Percentiles rank a stretch among this genome's conserved stretches.
Evolutionary conservation across 140 eudicot genomes (phyloP).

Genomic region (Stevia rebaudiana): DNA sequence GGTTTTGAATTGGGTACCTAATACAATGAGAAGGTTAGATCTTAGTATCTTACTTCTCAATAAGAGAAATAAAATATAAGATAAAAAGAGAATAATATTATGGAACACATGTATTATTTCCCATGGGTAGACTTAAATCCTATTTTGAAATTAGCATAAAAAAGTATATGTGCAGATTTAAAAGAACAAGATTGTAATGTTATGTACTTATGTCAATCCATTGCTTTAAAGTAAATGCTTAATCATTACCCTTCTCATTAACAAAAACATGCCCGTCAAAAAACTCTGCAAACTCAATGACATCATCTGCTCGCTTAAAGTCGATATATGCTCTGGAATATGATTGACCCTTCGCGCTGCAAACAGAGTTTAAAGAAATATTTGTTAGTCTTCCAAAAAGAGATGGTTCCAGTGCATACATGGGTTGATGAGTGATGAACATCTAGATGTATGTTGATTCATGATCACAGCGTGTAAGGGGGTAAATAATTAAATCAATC

Average conservation of each 20-base stretch:
- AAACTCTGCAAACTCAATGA: constrained; percentile 77
- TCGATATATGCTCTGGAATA: constrained; percentile 67
- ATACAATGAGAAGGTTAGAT: background rate
- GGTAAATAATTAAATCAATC: constrained; percentile 3
- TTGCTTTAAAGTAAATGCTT: constrained; percentile 10
- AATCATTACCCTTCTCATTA: constrained; percentile 69
- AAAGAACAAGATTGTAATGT: background rate
- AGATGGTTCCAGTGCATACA: background rate
- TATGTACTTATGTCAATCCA: no score
- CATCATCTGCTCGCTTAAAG: constrained; percentile 67
- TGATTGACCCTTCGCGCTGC: constrained; percentile 56
- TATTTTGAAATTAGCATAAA: background rate
- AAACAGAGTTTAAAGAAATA: constrained; percentile 12
- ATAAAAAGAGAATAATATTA: background rate
- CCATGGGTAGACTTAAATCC: background rate
- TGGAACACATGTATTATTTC: background rate
- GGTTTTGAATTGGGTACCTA: constrained; percentile 70
- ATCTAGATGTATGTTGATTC: constrained; percentile 1
- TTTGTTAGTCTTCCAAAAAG: constrained; percentile 8
- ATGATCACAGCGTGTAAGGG: constrained; percentile 11
- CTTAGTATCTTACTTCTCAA: constrained; percentile 3
- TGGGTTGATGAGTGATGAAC: no score
- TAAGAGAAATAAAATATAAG: background rate
- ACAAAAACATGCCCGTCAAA: constrained; percentile 79
- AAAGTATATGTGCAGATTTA: background rate